Conservation (phyloP, 371 early-diverging fungal genomes). For the Entomophthora muscae region DNA sequence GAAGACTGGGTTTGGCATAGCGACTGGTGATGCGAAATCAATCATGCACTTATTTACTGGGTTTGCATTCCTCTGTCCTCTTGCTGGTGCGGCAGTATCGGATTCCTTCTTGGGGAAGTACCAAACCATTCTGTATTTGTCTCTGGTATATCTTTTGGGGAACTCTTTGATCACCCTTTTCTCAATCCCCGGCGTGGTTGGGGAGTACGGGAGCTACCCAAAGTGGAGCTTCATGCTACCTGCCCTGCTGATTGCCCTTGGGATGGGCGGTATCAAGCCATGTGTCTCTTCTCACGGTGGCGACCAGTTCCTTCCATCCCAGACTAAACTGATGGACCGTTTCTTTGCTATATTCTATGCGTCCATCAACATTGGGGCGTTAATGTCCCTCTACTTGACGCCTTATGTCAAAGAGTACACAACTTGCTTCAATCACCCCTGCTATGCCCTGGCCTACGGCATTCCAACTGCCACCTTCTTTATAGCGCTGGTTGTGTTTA, state of each 20-base stretch:
- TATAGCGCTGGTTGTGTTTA: conserved; percentile 22
- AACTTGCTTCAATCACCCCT: background rate
- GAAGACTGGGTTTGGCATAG: conserved; percentile 13
- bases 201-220: background rate
- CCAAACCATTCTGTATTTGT: conserved; percentile 30
- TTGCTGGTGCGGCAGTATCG: conserved; percentile 40
- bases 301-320: conserved; percentile 20
- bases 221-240: background rate
- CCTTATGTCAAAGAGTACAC: background rate
- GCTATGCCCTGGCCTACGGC: conserved; percentile 3
- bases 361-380: conserved; percentile 1
- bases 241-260: conserved; percentile 11
- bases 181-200: conserved; percentile 6
- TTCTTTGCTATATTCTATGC: conserved; percentile 9
- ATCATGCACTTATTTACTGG: conserved; percentile 25
- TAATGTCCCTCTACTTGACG: conserved; percentile 3
- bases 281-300: conserved; percentile 29
- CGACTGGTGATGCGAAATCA: conserved; percentile 11
- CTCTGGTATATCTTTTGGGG: conserved; percentile 6
- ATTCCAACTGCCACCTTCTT: conserved; percentile 7
- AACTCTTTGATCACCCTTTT: background rate
- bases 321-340: background rate
- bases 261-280: no score
- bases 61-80: conserved; percentile 37
- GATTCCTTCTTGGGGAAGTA: conserved; percentile 48